Evolutionary conservation across 129 eudicot species (phyloP), one percentile per base, ranked within the genome.

Genomic region (Lactuca sativa): DNA sequence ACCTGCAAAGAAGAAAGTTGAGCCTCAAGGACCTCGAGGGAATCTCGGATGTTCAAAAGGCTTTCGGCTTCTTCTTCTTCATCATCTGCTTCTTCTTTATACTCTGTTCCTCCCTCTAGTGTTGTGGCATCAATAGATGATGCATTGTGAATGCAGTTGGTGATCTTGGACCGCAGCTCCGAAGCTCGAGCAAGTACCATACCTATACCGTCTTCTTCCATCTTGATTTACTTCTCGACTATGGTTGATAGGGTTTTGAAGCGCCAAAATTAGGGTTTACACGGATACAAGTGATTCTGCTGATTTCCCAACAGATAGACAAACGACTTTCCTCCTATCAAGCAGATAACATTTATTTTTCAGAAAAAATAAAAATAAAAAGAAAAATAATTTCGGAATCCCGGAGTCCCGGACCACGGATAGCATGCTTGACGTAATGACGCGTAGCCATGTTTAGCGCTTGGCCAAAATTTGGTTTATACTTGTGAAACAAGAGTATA

Each of bases 1-100:
- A 92, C 98, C 96, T 92, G 98, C 52, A 92, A 71, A 64, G 96
- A 82, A 81, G 91, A 74, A 9, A 92, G 86, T 57, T 86, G 98
- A 48, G 83, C 85, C 69, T 92, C 91, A 55, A 92, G 98, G 30
- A 92, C 86, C 51, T 86, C 86, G 59, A 92, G 88, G 5, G 98
- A 91, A 62, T 83, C 91, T 44, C 77, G 83, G 56, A 92, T 86
- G 85, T 73, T 78, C 74, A 87, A 80, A 64, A 92, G 95, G 37
- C 82, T 78, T 55, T 89, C 96, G 14, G 81, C 66, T 56, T 70
- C 88, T 60, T 78, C 95, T 7, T 87, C 91, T 7, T 30, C 83
- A 0, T 65, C 72, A 30, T 70, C 31, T 40, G 10, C 44, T 37
- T 38, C 71, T 17, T 36, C 70, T 13, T 64, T 58, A 9, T 43